Conservation (phyloP, 192 early-diverging fungal species). For the Cetraspora pellucida region DNA sequence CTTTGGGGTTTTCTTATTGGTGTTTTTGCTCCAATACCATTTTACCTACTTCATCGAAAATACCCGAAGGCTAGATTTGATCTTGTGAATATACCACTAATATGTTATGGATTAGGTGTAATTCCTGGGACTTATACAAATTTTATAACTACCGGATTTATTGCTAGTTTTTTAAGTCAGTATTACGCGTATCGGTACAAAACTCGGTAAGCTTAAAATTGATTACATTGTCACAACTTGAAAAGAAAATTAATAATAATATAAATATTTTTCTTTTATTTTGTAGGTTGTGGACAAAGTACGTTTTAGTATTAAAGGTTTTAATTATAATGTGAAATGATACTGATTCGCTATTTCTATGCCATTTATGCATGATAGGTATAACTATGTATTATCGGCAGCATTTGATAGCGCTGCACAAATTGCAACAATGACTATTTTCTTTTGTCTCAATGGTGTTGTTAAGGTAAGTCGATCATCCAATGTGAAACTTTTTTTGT, state of each 20-base stretch:
- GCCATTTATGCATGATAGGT: constrained; percentile 23
- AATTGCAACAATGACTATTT: constrained; percentile 46
- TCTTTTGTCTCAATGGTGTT: constrained; percentile 57
- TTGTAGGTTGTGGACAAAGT: not conserved
- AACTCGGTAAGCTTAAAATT: not conserved
- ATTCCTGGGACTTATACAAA: constrained; percentile 9
- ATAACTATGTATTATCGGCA: constrained; percentile 72
- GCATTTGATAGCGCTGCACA: constrained; percentile 64
- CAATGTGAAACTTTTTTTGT: not conserved
- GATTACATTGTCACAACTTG: not conserved
- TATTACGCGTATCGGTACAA: constrained; percentile 13
- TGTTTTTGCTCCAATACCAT: constrained; percentile 35
- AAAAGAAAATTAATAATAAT: not conserved
- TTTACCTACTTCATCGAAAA: constrained; percentile 45
- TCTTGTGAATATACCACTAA: constrained; percentile 22
- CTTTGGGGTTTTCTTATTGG: constrained; percentile 51
- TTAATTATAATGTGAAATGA: not conserved
- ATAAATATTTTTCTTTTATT: not conserved
- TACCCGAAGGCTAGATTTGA: constrained; percentile 48
- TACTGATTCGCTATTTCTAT: not conserved
- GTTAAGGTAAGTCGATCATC: not conserved
- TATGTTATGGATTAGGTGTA: not conserved
- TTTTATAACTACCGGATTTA: constrained; percentile 8
- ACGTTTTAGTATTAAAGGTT: not conserved
- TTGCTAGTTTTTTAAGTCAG: constrained; percentile 7